These are phyloP conservation scores for Herpotrichia juniperi DNA, from an alignment of 2,329 filamentous ascomycete species.

Conservation along the genomic window DNA sequence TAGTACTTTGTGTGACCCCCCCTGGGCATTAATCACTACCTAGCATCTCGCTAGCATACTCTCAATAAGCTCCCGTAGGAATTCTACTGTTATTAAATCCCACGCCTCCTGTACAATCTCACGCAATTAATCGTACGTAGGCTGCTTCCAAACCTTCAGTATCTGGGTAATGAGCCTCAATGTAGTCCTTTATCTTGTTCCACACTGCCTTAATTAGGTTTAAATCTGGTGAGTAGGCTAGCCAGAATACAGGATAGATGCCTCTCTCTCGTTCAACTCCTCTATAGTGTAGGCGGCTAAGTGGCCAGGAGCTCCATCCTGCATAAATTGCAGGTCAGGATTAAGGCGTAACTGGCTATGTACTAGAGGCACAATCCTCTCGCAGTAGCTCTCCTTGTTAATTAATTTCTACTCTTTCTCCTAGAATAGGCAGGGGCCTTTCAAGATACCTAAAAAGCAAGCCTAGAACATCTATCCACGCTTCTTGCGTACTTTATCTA, in stretches of 20 bases:
- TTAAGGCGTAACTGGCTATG: neutral
- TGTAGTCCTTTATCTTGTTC: slow-evolving; percentile 9
- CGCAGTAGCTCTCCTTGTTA: slow-evolving; percentile 1
- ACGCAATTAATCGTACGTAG: slow-evolving; percentile 5
- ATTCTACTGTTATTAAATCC: slow-evolving; percentile 4
- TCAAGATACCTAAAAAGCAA: neutral
- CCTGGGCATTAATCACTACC: slow-evolving; percentile 9
- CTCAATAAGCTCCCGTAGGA: slow-evolving; percentile 2
- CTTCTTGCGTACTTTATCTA: neutral
- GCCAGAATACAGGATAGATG: slow-evolving; percentile 4
- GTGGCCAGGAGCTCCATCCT: neutral
- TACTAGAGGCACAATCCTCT: neutral
- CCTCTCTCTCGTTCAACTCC: neutral
- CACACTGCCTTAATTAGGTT: slow-evolving; percentile 5
- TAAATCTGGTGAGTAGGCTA: slow-evolving; percentile 4
- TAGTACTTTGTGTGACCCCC: too few species aligned
- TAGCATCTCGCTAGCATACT: slow-evolving; percentile 7
- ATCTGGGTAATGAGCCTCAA: slow-evolving; percentile 5
- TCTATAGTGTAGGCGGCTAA: slow-evolving; percentile 3
- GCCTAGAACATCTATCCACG: neutral
- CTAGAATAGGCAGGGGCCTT: slow-evolving; percentile 10
- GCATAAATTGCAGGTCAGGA: neutral
- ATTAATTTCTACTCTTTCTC: slow-evolving; percentile 11
- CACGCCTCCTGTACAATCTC: slow-evolving; percentile 10
- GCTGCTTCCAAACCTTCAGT: slow-evolving; percentile 3